Evolutionary conservation across 495 filamentous ascomycete species (phyloP).

Genomic region (Aspergillus bertholletiae): DNA sequence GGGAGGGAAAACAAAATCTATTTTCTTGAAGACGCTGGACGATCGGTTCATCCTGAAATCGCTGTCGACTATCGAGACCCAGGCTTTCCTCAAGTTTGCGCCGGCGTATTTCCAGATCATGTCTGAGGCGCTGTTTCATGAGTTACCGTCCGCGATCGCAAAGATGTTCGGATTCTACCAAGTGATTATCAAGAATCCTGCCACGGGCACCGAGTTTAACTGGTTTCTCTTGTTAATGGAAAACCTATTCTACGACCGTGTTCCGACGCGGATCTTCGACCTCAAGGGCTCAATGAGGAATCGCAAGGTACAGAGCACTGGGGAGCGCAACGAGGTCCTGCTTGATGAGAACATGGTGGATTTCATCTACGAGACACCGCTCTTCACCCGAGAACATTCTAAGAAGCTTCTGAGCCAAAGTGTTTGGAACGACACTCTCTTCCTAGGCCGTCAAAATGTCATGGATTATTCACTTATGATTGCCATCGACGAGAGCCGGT

Average conservation of each 20-base stretch:
- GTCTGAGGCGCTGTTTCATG: constrained; percentile 93
- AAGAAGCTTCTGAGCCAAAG: constrained; percentile 81
- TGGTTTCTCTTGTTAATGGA: constrained; percentile 96
- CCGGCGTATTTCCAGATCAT: constrained; percentile 97
- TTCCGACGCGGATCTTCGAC: constrained; percentile 90
- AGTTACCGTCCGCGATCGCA: constrained; percentile 92
- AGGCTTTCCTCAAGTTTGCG: constrained; percentile 90
- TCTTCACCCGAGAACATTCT: constrained; percentile 90
- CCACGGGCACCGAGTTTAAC: constrained; percentile 89
- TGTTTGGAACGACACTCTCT: constrained; percentile 95
- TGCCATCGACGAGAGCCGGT: constrained; percentile 83
- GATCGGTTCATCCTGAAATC: constrained; percentile 91
- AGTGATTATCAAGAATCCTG: constrained; percentile 90
- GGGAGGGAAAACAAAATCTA: constrained; percentile 94
- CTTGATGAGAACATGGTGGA: constrained; percentile 99
- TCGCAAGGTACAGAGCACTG: constrained; percentile 89
- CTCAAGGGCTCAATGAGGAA: constrained; percentile 98
- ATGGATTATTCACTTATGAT: constrained; percentile 99
- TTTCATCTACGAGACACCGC: constrained; percentile 94
- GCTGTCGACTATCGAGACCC: constrained; percentile 82
- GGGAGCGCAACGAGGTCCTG: constrained; percentile 92
- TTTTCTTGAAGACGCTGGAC: constrained; percentile 97
- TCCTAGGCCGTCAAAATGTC: constrained; percentile 85
- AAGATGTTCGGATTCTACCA: constrained; percentile 99
- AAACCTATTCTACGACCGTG: constrained; percentile 96